Base-by-base conservation (phyloP, 2,329 filamentous ascomycete genomes). In the Fusarium foetens region DNA sequence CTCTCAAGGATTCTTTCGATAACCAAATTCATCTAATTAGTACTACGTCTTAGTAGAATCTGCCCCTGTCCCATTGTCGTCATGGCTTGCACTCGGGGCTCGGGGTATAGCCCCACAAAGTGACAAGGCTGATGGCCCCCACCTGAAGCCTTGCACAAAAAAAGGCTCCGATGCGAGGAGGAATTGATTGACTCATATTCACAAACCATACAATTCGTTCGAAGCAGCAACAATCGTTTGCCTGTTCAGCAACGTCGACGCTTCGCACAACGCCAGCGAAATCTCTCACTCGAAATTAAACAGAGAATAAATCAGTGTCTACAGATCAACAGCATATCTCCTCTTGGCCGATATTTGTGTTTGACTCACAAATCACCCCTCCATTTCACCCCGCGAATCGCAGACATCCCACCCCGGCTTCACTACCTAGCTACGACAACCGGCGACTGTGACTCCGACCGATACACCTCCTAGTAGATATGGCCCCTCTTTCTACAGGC, bases 401-500 rank as follows among this genome's bases (percentile, higher is more conserved):
- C 63, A 72, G 16, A 65, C 63, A 46, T 63, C 66, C 45, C 70
- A 70, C 68, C 74, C 72, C 63, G 70, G 70, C 63, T 70, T 59
- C 72, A 68, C 70, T 73, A 35, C 29, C 46, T 9, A 70, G 66
- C 58, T 48, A 64, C 64, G 46, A 46, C 63, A 35, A 38, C 54
- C 42, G 31, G 27, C 51, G 60, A 69, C 41, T 48, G 38, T 42
- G 51, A 64, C 58, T 51, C 49, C 53, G 55, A 67, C 48, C 38
- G 63, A 46, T 52, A 54, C 36, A 57, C 17, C 31, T 35, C 31
- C 48, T 25, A 66, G 19, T 33, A 73, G 76, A 72, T 58, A 83
- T 83, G 81, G 79, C 81, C 63, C 80, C 81, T 51, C 72, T 74
- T 52, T 75, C 79, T 41, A 66, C 79, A 70, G 81, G 81, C 76